Percentiles rank a stretch among this genome's conserved stretches.
These are phyloP conservation scores for Echinosophora koreensis DNA, from an alignment of 306 rosid genomes.

Conservation along the genomic window DNA sequence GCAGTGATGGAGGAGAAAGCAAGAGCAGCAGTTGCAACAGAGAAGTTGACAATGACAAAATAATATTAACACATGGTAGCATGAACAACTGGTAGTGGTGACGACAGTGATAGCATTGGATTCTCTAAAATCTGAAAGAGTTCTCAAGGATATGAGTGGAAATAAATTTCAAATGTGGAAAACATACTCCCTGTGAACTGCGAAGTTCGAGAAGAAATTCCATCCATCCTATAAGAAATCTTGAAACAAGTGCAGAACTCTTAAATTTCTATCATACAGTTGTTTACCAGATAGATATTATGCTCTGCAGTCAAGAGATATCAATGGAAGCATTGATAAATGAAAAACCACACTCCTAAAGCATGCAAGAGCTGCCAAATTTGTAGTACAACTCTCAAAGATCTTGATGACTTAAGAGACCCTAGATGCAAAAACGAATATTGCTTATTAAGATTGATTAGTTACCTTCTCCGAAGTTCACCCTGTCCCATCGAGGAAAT, in stretches of 20 bases:
- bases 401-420: neutral
- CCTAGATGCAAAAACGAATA: neutral
- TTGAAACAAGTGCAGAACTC: neutral
- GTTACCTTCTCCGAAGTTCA: constrained; percentile 55
- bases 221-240: neutral
- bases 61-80: neutral
- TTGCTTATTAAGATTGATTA: constrained; percentile 23
- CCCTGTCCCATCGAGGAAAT: constrained; percentile 55
- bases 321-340: neutral
- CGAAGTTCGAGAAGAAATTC: constrained; percentile 3
- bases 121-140: neutral
- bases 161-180: neutral
- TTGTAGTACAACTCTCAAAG: neutral
- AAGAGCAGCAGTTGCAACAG: neutral
- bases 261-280: neutral
- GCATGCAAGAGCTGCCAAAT: neutral
- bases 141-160: neutral
- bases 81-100: neutral
- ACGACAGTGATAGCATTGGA: neutral
- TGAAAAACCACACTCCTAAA: neutral
- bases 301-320: neutral
- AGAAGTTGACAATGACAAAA: constrained; percentile 31
- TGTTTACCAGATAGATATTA: neutral
- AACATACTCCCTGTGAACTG: neutral
- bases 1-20: neutral